A percentile compares a stretch with the other conserved stretches of the same genome.
Conservation (phyloP, 805 yeast genomes). For the Candida xiaguanensis region DNA sequence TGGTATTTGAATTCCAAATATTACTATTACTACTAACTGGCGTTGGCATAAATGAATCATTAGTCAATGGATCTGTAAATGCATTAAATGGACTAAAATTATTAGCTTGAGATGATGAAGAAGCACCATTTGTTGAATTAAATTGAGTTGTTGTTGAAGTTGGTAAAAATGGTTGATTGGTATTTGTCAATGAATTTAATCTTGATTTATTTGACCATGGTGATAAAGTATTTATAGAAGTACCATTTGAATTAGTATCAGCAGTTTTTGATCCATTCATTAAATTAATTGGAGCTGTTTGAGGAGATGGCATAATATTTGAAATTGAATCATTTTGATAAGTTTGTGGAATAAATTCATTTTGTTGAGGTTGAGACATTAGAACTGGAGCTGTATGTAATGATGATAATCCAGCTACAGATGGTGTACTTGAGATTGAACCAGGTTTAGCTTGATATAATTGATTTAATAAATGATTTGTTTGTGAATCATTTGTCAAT, state of each 20-base stretch:
- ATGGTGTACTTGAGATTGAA: constrained; percentile 8
- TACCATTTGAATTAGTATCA: constrained; percentile 1
- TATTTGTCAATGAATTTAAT: constrained; percentile 8
- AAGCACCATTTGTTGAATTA: background rate
- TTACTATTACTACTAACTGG: constrained; percentile 8
- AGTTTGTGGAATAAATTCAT: constrained; percentile 6
- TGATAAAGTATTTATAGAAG: constrained; percentile 3
- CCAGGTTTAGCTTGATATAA: constrained; percentile 32
- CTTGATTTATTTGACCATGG: constrained; percentile 13
- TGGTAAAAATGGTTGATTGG: constrained; percentile 6
- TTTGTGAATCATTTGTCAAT: constrained; percentile 5
- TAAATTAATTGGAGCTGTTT: constrained; percentile 4
- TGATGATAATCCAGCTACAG: constrained; percentile 5
- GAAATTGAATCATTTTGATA: background rate
- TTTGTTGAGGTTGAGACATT: background rate
- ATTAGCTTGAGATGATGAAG: background rate
- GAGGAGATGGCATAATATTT: background rate
- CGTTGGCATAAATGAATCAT: constrained; percentile 5
- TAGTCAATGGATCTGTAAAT: constrained; percentile 6
- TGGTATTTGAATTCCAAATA: constrained; percentile 10
- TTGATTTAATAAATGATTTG: constrained; percentile 29
- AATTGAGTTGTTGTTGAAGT: constrained; percentile 5
- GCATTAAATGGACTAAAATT: constrained; percentile 18
- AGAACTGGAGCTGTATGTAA: background rate
- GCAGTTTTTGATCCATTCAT: background rate